Conservation (phyloP, 2,329 filamentous ascomycete species). For the Keithomyces neogunnii region DNA sequence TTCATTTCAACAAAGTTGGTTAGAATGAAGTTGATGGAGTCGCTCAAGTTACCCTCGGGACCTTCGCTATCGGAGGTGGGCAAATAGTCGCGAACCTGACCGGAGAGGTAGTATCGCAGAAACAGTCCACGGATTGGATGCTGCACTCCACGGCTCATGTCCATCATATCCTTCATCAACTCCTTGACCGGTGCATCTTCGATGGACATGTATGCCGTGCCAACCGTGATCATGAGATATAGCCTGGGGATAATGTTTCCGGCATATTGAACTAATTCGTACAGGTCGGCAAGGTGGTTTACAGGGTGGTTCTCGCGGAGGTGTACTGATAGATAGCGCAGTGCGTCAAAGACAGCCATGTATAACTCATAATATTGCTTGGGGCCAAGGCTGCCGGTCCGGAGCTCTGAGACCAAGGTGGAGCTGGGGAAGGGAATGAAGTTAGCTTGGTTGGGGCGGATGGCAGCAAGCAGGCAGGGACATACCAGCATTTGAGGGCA, state of each 20-base stretch:
- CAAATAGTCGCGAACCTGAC: constrained; percentile 84
- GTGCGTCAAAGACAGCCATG: constrained; percentile 96
- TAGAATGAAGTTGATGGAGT: constrained; percentile 95
- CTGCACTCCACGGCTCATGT: constrained; percentile 97
- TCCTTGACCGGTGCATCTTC: constrained; percentile 98
- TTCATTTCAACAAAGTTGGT: constrained; percentile 99
- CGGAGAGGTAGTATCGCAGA: constrained; percentile 89
- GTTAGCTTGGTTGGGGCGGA: constrained; percentile 4
- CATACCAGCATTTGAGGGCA: constrained; percentile 97
- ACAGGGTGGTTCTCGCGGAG: constrained; percentile 95
- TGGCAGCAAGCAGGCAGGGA: constrained; percentile 12
- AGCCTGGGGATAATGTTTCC: constrained; percentile 94
- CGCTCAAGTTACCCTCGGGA: constrained; percentile 89
- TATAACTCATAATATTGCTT: constrained; percentile 99
- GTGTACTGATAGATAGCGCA: constrained; percentile 93
- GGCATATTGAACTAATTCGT: constrained; percentile 95
- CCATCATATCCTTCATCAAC: constrained; percentile 99
- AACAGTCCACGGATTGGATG: constrained; percentile 94
- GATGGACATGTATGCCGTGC: constrained; percentile 98
- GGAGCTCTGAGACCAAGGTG: constrained; percentile 94
- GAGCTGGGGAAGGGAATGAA: constrained; percentile 52
- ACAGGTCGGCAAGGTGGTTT: constrained; percentile 95
- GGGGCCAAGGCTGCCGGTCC: constrained; percentile 92
- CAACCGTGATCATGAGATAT: constrained; percentile 98
- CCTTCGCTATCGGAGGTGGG: constrained; percentile 78